Percentiles rank a stretch among this genome's conserved stretches.
Conservation (phyloP, 345 rosid genomes). For the Euphorbia lathyris region DNA sequence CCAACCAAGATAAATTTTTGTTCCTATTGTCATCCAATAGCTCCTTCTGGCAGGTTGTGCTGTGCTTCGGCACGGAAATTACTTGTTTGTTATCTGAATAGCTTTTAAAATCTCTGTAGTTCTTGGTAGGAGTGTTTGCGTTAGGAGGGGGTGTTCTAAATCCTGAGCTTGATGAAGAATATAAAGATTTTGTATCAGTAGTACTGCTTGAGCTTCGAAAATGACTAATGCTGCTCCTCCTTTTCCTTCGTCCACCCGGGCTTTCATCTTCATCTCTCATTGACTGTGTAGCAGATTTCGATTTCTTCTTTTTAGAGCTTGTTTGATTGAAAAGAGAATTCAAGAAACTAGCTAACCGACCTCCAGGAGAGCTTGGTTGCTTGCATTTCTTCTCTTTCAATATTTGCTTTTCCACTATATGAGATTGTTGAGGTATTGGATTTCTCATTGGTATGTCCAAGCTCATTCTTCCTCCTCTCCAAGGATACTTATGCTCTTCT, state of each 20-base stretch:
- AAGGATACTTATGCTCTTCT: constrained; percentile 42
- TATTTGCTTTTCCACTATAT: constrained; percentile 35
- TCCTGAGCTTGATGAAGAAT: constrained; percentile 64
- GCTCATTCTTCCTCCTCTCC: constrained; percentile 63
- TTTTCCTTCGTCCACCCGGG: constrained; percentile 65
- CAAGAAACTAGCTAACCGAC: constrained; percentile 80
- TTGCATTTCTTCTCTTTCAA: constrained; percentile 58
- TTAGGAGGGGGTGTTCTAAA: constrained; percentile 73
- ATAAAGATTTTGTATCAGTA: constrained; percentile 47
- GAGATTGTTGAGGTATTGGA: constrained; percentile 33
- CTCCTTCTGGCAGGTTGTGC: constrained; percentile 13
- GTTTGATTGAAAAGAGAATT: constrained; percentile 80
- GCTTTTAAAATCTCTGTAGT: constrained; percentile 51
- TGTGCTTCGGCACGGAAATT: constrained; percentile 25
- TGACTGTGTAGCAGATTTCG: constrained; percentile 44
- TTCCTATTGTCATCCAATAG: constrained; percentile 28
- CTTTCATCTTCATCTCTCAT: constrained; percentile 63
- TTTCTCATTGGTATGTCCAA: constrained; percentile 52
- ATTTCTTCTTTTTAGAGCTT: constrained; percentile 67
- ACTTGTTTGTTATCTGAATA: constrained; percentile 51
- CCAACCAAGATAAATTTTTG: constrained; percentile 16
- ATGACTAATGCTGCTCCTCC: constrained; percentile 91
- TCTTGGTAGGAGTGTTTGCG: constrained; percentile 56
- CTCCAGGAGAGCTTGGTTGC: constrained; percentile 94
- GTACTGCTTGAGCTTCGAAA: constrained; percentile 57